Conservation (phyloP, 2,329 filamentous ascomycete species). For the Penicillium sp. region DNA sequence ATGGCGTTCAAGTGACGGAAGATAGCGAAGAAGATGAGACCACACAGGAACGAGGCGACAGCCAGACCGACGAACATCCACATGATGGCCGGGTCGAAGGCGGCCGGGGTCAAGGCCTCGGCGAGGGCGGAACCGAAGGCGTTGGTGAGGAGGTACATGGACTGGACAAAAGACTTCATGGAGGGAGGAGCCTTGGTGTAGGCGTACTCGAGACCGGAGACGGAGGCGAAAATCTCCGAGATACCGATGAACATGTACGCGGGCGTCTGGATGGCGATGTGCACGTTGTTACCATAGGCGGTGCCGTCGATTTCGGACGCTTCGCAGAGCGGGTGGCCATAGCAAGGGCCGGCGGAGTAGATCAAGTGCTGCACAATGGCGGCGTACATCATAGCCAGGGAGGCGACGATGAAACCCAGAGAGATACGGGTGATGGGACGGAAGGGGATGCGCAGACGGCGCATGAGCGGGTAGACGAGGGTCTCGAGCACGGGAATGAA, state of each 20-base stretch:
- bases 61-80: slow-evolving; percentile 69
- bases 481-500: slow-evolving; percentile 73
- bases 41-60: slow-evolving; percentile 52
- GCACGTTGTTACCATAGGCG: slow-evolving; percentile 44
- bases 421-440: slow-evolving; percentile 77
- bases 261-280: slow-evolving; percentile 51
- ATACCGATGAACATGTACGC: slow-evolving; percentile 52
- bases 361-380: slow-evolving; percentile 62
- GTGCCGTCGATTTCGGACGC: slow-evolving; percentile 39
- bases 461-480: slow-evolving; percentile 70
- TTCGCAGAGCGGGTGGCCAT: slow-evolving; percentile 43
- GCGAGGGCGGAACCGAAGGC: slow-evolving; percentile 63
- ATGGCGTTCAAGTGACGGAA: slow-evolving; percentile 55
- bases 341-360: slow-evolving; percentile 59
- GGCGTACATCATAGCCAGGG: slow-evolving; percentile 64
- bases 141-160: slow-evolving; percentile 61
- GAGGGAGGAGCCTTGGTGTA: slow-evolving; percentile 72
- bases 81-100: slow-evolving; percentile 66
- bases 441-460: slow-evolving; percentile 66
- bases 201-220: slow-evolving; percentile 72
- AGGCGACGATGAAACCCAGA: slow-evolving; percentile 67
- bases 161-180: slow-evolving; percentile 67
- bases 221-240: slow-evolving; percentile 64
- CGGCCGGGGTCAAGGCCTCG: slow-evolving; percentile 63
- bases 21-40: slow-evolving; percentile 57